Conservation (phyloP, 768 basidiomycete species). For the Fistulinella prunicolor region DNA sequence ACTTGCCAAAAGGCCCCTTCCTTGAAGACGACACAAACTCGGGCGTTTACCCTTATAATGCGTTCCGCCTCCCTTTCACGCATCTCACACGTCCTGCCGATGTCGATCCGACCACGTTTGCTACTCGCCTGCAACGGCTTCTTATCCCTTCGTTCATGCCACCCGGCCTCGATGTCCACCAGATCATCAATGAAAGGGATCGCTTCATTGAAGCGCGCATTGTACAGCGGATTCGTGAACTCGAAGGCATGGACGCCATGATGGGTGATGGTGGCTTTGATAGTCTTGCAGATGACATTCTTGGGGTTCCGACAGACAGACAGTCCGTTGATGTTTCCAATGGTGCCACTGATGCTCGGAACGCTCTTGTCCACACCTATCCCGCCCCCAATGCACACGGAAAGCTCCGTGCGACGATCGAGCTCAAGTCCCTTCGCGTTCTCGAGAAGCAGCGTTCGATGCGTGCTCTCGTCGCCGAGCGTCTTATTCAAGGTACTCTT, state of each 20-base stretch:
- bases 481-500: conserved; percentile 82
- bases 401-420: conserved; percentile 87
- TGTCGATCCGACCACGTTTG: conserved; percentile 58
- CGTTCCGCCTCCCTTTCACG: conserved; percentile 80
- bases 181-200: conserved; percentile 88
- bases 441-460: conserved; percentile 89
- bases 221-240: conserved; percentile 83
- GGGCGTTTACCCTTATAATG: conserved; percentile 89
- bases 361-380: conserved; percentile 29
- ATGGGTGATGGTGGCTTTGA: conserved; percentile 76
- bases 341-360: conserved; percentile 30
- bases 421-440: conserved; percentile 85
- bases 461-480: conserved; percentile 81
- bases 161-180: conserved; percentile 85
- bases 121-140: conserved; percentile 73
- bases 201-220: conserved; percentile 88
- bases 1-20: conserved; percentile 70
- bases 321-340: conserved; percentile 29
- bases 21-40: conserved; percentile 79
- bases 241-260: conserved; percentile 75
- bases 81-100: conserved; percentile 68
- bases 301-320: conserved; percentile 2
- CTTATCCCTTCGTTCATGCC: conserved; percentile 91
- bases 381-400: conserved; percentile 68
- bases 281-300: conserved; percentile 40